Evolutionary conservation across 345 rosid genomes (phyloP), one percentile per base, ranked within the genome.

Genomic region (Populus tremula): DNA sequence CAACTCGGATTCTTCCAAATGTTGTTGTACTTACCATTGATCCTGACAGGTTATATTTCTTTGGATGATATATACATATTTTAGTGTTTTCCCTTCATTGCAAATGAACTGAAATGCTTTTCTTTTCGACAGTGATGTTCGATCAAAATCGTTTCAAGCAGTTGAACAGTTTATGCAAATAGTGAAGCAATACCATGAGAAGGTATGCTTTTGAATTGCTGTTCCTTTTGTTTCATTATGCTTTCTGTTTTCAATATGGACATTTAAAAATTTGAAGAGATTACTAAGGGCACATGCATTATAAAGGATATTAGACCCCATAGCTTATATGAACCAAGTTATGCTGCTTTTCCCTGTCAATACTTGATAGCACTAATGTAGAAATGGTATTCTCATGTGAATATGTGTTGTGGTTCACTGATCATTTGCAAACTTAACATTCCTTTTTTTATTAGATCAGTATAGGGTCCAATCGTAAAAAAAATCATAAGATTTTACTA

Each of bases 81-180:
- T 66, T 6, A 78, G 25, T 76, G 77, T 47, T 64, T 63, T 74
- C 27, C 50, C 49, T 9, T 65, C 13, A 16, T 18, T 68, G 38
- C 17, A 71, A 41, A 33, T 74, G 76, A 65, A 79, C 10, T 39
- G 53, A 59, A 63, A 25, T 29, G 33, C 41, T 72, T 43, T 41
- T 85, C 39, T 80, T 50, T 71, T 72, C 77, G 77, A 86, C 86
- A 96, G 99, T 81, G 99, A 96, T 84, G 97, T 96, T 79, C 92
- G 97, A 73, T 74, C 92, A 25, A 96, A 96, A 87, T 92, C 99
- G 78, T 96, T 96, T 87, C 92, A 96, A 81, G 97, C 98, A 67
- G 92, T 91, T 71, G 98, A 96, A 49, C 97, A 96, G 63, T 96
- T 96, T 85, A 79, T 96, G 86, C 93, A 88, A 88, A 88, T 93